phyloP scores from a whole-genome alignment of 495 filamentous ascomycete genomes.

The Friedmanniomyces simplex region DNA sequence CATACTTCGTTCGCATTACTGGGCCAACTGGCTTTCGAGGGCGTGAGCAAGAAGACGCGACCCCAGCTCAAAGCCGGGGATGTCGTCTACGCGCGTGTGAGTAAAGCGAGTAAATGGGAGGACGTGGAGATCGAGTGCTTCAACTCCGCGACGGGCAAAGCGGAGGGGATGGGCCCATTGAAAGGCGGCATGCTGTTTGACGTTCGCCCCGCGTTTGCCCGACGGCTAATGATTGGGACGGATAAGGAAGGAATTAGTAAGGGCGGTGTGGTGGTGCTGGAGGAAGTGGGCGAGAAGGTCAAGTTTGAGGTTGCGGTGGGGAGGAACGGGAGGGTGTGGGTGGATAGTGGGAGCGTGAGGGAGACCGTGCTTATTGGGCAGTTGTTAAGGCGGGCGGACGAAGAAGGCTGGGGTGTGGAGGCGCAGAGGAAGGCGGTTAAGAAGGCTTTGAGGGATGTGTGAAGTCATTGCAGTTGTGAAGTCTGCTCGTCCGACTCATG shows the following conservation, averaged over 20 bases:
- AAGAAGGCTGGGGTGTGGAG: slow-evolving; percentile 50
- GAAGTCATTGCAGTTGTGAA: slow-evolving; percentile 6
- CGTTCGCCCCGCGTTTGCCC: slow-evolving; percentile 68
- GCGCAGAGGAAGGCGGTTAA: slow-evolving; percentile 74
- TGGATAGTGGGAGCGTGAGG: slow-evolving; percentile 56
- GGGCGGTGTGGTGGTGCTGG: slow-evolving; percentile 59
- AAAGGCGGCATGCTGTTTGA: slow-evolving; percentile 80
- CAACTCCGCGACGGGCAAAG: slow-evolving; percentile 72
- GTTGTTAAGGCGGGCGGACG: slow-evolving; percentile 67
- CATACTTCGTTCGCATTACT: slow-evolving; percentile 66
- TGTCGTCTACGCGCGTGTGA: slow-evolving; percentile 76
- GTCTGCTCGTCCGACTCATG: neutral
- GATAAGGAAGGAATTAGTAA: slow-evolving; percentile 42
- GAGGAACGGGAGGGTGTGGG: slow-evolving; percentile 88
- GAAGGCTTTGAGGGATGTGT: slow-evolving; percentile 44
- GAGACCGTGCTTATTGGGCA: slow-evolving; percentile 69
- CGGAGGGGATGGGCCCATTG: slow-evolving; percentile 77
- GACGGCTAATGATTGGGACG: slow-evolving; percentile 61
- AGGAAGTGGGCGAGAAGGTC: slow-evolving; percentile 70
- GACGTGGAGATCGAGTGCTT: slow-evolving; percentile 87
- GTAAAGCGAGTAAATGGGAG: slow-evolving; percentile 64
- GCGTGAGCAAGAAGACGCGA: slow-evolving; percentile 81
- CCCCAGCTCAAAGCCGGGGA: slow-evolving; percentile 63
- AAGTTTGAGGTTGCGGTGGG: slow-evolving; percentile 91
- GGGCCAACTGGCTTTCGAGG: slow-evolving; percentile 81